Evolutionary conservation across 257 asterid genomes (phyloP).

Genomic region (Nicotiana attenuata): DNA sequence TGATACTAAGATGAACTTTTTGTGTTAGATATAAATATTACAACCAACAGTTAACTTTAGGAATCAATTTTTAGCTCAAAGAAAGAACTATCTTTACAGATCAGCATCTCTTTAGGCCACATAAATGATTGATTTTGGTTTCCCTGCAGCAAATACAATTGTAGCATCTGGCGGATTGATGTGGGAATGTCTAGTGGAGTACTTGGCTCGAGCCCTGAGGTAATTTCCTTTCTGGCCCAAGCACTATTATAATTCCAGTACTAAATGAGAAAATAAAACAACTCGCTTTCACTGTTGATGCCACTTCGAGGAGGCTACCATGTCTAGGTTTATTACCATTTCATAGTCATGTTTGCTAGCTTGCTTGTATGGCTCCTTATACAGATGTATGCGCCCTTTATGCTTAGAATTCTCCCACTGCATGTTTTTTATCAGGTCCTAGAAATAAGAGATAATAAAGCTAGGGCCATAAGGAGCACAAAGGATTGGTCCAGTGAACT

Average conservation of each 20-base stretch:
- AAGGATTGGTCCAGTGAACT: slow-evolving; percentile 48
- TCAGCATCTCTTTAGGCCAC: neutral
- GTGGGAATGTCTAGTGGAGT: slow-evolving; percentile 99
- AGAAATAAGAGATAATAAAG: slow-evolving; percentile 69
- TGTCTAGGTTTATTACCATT: neutral
- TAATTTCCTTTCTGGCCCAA: slow-evolving; percentile 18
- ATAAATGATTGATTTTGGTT: slow-evolving; percentile 10
- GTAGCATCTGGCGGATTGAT: slow-evolving; percentile 85
- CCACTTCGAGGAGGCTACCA: neutral
- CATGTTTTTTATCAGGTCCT: slow-evolving; percentile 47
- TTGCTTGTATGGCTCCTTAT: neutral
- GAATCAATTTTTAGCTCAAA: neutral
- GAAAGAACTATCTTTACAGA: neutral
- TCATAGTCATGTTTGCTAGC: neutral
- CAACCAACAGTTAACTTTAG: neutral
- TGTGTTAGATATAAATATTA: neutral
- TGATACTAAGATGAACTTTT: neutral
- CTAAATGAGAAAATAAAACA: neutral
- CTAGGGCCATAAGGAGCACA: slow-evolving; percentile 64
- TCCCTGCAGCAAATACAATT: slow-evolving; percentile 57
- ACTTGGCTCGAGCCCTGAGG: slow-evolving; percentile 94
- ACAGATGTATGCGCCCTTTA: neutral
- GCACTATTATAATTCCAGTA: neutral
- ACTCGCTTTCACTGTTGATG: neutral
- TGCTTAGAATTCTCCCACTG: neutral